A percentile compares a stretch with the other conserved stretches of the same genome.
phyloP scores from a whole-genome alignment of 73 alveolate genomes.

The Strombidium stylifer region DNA sequence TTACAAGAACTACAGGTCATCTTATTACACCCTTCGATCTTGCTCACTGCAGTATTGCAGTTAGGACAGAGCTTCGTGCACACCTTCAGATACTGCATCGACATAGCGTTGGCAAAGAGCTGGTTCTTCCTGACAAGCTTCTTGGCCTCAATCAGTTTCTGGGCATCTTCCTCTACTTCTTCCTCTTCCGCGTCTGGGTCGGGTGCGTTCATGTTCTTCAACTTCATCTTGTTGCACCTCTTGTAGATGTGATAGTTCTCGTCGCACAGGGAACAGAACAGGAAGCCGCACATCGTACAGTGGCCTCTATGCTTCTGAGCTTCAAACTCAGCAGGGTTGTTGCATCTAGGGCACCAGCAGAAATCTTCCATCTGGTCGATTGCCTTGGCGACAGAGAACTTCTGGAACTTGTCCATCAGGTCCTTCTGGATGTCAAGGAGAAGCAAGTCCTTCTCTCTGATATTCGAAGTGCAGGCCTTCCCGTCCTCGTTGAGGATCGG shows the following conservation, averaged over 20 bases:
- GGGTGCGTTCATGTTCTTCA: not conserved
- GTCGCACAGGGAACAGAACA: constrained; percentile 28
- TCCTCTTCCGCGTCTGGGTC: not conserved
- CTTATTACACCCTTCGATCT: constrained; percentile 49
- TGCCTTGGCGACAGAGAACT: constrained; percentile 20
- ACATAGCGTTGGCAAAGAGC: constrained; percentile 11
- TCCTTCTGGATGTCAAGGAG: constrained; percentile 1
- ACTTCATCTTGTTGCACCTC: constrained; percentile 25
- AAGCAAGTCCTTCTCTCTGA: not conserved
- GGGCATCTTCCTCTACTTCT: not conserved
- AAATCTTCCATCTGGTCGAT: constrained; percentile 37
- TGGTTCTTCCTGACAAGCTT: not conserved
- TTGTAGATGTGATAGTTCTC: constrained; percentile 37
- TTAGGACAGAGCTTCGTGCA: constrained; percentile 39
- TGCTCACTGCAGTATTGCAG: constrained; percentile 11
- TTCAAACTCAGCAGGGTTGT: constrained; percentile 6
- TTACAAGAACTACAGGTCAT: constrained; percentile 31
- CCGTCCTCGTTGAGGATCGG: not conserved
- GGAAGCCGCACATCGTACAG: constrained; percentile 26
- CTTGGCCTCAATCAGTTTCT: not conserved
- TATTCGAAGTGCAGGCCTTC: not conserved
- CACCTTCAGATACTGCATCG: not conserved
- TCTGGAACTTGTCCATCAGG: constrained; percentile 3
- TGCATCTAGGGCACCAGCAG: constrained; percentile 40
- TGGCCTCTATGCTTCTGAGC: constrained; percentile 7